Base-by-base conservation (phyloP, 2,329 filamentous ascomycete genomes). In the Scleromitrula shiraiana region DNA sequence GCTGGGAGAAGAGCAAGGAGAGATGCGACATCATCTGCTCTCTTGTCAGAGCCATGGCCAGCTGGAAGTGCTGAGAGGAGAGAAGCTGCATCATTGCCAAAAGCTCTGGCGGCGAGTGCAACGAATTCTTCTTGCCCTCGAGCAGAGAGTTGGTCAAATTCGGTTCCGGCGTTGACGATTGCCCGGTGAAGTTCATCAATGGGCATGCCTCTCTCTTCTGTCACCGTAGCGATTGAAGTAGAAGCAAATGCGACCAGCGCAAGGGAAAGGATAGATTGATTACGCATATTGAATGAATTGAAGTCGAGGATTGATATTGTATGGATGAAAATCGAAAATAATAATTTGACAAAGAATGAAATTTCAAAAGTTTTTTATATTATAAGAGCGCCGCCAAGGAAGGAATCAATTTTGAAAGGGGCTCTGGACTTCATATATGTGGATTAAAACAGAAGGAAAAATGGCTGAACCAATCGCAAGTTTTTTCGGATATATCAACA, bases 191-290 rank as follows among this genome's bases (percentile, higher is more conserved):
- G 35, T 14, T 46, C 43, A 1, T 32, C 43, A 9, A 45, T 22
- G 9, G 42, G 32, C 42, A 45, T 45, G 3, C 33, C 42, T 12
- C 43, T 23, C 24, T 26, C n/a, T n/a, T n/a, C 35, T 15, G 17
- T 22, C 6, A 40, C n/a, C 6, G 43, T 39, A 32, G 43, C 35
- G 29, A 46, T 15, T 9, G 35, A 32, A 37, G 43, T 46, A 19
- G 35, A 15, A 19, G 35, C 43, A 5, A 46, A 46, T 46, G 43
- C 43, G 43, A 46, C 43, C 35, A 46, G 43, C 43, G 43, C 43
- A 30, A 46, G 35, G 20, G 35, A 46, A 19, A 46, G 14, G 15
- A 46, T 32, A 2, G 43, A 46, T 40, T 39, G 35, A 40, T 17
- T 46, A 40, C 35, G 43, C 43, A 46, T 46, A 19, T 32, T 46